Evolutionary conservation across 257 asterid species (phyloP).

Genomic region (Coffea eugenioides): DNA sequence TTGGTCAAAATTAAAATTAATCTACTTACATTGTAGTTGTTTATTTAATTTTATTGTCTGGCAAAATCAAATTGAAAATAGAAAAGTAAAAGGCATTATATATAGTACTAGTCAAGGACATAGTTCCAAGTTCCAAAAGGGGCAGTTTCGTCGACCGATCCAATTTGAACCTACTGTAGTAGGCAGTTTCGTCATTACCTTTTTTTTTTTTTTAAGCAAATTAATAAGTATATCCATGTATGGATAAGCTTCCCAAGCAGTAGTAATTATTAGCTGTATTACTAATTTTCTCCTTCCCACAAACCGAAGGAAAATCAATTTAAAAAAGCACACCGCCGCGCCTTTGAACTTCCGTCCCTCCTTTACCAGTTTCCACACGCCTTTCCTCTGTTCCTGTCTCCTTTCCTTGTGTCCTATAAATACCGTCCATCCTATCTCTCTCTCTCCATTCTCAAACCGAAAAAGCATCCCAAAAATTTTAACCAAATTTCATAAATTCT

Average conservation of each 20-base stretch:
- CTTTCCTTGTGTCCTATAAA: slow-evolving; percentile 40
- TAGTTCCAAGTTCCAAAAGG: slow-evolving; percentile 25
- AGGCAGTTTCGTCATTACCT: neutral
- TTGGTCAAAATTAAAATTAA: neutral
- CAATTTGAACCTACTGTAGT: slow-evolving; percentile 12
- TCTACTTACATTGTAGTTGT: slow-evolving; percentile 12
- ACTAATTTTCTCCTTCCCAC: neutral
- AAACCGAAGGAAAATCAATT: neutral
- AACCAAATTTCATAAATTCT: neutral
- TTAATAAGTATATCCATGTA: slow-evolving; percentile 39
- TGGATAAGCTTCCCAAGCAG: slow-evolving; percentile 56
- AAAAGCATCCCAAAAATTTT: neutral
- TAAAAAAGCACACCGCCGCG: slow-evolving; percentile 41
- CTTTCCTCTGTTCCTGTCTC: slow-evolving; percentile 45
- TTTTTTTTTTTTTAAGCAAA: too few relatives aligned
- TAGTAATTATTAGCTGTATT: too few relatives aligned
- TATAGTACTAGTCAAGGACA: too few relatives aligned
- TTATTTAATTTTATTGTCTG: slow-evolving; percentile 6
- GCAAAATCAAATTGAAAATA: slow-evolving; percentile 35
- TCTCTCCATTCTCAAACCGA: slow-evolving; percentile 26
- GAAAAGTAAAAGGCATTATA: slow-evolving; percentile 9
- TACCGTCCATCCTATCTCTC: slow-evolving; percentile 9
- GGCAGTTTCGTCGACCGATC: slow-evolving; percentile 35
- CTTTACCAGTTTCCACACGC: slow-evolving; percentile 44
- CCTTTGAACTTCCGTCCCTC: slow-evolving; percentile 41